Conservation (phyloP, 306 rosid species). For the Castanea sativa region DNA sequence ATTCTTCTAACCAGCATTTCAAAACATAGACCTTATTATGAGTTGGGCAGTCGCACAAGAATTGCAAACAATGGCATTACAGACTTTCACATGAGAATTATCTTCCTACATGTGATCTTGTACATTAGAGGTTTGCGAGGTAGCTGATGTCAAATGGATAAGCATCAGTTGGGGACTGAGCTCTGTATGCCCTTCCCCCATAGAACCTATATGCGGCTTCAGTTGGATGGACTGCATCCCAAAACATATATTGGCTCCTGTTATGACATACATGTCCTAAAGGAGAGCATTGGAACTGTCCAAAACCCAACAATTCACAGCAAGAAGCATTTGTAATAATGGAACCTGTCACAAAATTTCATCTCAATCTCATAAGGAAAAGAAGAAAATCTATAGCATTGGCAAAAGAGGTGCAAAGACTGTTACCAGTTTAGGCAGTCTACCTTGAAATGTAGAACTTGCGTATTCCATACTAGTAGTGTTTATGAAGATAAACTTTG, state of each 20-base stretch:
- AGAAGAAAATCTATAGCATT: neutral
- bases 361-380: neutral
- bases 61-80: neutral
- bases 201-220: neutral
- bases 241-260: neutral
- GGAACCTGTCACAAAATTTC: neutral
- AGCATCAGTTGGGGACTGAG: slow-evolving; percentile 1
- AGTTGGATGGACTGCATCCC: slow-evolving; percentile 25
- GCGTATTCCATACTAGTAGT: neutral
- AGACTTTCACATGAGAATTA: neutral
- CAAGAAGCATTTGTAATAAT: neutral
- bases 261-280: neutral
- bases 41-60: neutral
- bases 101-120: neutral
- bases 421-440: no score
- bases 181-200: slow-evolving; percentile 5
- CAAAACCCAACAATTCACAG: neutral
- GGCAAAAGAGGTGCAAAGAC: no score
- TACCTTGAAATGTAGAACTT: neutral
- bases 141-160: slow-evolving; percentile 7
- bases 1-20: no score
- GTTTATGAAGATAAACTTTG: neutral
- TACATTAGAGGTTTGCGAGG: neutral
- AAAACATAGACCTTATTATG: neutral
- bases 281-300: neutral